Base-by-base conservation (phyloP, 441 rosid species). In the Raphanus hybrid region DNA sequence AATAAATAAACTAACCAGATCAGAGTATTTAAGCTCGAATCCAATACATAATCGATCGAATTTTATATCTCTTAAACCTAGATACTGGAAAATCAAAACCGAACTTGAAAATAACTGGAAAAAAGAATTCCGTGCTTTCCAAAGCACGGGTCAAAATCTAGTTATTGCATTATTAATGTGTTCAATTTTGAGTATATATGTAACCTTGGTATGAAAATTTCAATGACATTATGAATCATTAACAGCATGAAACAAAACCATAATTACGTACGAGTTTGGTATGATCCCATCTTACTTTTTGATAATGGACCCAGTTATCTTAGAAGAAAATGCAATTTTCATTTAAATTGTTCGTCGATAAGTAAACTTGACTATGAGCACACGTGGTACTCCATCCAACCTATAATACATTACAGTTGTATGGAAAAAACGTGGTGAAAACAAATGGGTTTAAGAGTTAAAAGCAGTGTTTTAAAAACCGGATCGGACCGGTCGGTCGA, bases 221-320 rank as follows among this genome's bases (percentile, higher is more conserved):
- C 18, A 27, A 34, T 43, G 67, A 58, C 35, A 72, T 65, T 29
- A 43, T 32, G 57, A 71, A 20, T 59, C 68, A 71, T 58, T 64
- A 71, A 71, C 63, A 65, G 39, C 71, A 70, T 65, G 26, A 58
- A 71, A 71, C 55, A 18, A 58, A 54, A 45, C 37, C 29, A 37
- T 73, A 72, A 27, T 72, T 50, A 78, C 69, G 64, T 72, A 72
- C 70, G 60, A 67, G 81, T 78, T 78, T 73, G 81, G 77, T 61
- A 72, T 61, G 77, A 61, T 78, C 52, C 81, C 81, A 78, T 73
- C 58, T 59, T 50, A 67, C 77, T 59, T 67, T 70, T 66, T 65
- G 68, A 34, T 66, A 59, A 71, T 77, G 73, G 76, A 65, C 76
- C 76, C 68, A 66, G 59, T 65, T 58, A 29, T 71, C 57, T 64